Percentiles rank a stretch among this genome's conserved stretches.
phyloP scores from a whole-genome alignment of 2,329 filamentous ascomycete genomes.

The Sclerotiophoma versabilis region DNA sequence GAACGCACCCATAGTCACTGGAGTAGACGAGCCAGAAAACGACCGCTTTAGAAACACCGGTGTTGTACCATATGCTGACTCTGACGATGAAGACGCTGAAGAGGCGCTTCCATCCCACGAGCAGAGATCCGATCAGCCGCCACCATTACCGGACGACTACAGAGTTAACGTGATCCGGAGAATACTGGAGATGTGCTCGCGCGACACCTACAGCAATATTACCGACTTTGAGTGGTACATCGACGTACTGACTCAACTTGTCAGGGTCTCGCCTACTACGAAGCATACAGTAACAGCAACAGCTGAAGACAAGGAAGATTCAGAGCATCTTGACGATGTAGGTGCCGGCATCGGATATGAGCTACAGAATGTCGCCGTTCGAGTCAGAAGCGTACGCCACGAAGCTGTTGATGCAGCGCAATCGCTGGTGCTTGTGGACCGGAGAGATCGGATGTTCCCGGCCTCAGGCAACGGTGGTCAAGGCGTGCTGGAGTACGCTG shows the following conservation, averaged over 20 bases:
- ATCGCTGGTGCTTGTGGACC: conserved; percentile 70
- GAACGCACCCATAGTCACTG: conserved; percentile 67
- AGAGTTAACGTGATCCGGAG: conserved; percentile 80
- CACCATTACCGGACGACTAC: conserved; percentile 84
- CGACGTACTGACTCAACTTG: conserved; percentile 83
- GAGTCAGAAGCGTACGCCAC: conserved; percentile 81
- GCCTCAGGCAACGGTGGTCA: conserved; percentile 58
- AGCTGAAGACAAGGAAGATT: conserved; percentile 39
- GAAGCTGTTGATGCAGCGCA: conserved; percentile 87
- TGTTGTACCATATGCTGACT: conserved; percentile 60
- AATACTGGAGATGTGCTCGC: conserved; percentile 88
- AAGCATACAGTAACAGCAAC: conserved; percentile 29
- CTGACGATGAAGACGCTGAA: conserved; percentile 65
- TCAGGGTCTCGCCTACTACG: conserved; percentile 69
- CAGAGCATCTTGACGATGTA: conserved; percentile 52
- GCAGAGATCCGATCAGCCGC: conserved; percentile 56
- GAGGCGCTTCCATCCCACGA: conserved; percentile 61
- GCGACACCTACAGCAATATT: conserved; percentile 85
- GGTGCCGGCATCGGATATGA: conserved; percentile 81
- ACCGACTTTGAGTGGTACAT: conserved; percentile 98
- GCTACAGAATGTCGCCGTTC: conserved; percentile 87
- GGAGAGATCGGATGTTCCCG: conserved; percentile 64
- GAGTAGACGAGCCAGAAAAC: conserved; percentile 54
- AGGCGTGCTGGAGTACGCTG: conserved; percentile 75
- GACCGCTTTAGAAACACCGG: conserved; percentile 55